Evolutionary conservation across 2,329 filamentous ascomycete species (phyloP), one percentile per base, ranked within the genome.

Genomic region (Aspergillus spinulosporus): DNA sequence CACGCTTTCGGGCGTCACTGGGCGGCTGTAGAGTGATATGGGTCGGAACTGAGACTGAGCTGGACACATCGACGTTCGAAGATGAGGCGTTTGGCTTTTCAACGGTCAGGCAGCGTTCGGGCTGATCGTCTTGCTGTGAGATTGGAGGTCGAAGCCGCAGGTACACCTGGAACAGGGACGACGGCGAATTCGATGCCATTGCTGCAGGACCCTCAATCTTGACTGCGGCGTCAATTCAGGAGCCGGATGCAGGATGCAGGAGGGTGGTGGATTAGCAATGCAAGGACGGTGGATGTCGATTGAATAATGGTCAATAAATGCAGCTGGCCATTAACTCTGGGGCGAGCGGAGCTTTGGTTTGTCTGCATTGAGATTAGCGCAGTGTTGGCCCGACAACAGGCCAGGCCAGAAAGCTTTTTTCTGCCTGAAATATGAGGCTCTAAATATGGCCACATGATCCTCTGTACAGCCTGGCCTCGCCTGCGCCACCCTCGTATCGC

Each of bases 131-230:
- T 45, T 74, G 73, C 34, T 72, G 71, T 51, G 59, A 72, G 73
- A 66, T 78, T 3, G 87, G 82, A 14, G 89, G 89, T 12, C 89
- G 87, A 48, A 97, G 79, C 48, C 93, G 89, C 42, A 97, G 82
- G 70, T 90, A 97, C 56, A 97, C 93, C 75, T 97, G 88, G 72
- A 97, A 97, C 37, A 97, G 84, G 49, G 84, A 82, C 59, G 83
- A 84, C 54, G 72, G 72, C 36, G 80, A 70, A 66, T 80, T 83
- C 56, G 71, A 61, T 47, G 74, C 73, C 76, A 78, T 78, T 48
- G 34, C 57, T 57, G 62, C 58, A 51, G 53, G 47, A 15, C 44
- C 37, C 57, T 48, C 43, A 21, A 36, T 21, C 21, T 21, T 53
- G 14, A 28, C 46, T 15, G 28, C 50, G 6, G 6, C 29, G 44